Conservation (phyloP, 208 protist species). For the Acanthamoeba royreba region DNA sequence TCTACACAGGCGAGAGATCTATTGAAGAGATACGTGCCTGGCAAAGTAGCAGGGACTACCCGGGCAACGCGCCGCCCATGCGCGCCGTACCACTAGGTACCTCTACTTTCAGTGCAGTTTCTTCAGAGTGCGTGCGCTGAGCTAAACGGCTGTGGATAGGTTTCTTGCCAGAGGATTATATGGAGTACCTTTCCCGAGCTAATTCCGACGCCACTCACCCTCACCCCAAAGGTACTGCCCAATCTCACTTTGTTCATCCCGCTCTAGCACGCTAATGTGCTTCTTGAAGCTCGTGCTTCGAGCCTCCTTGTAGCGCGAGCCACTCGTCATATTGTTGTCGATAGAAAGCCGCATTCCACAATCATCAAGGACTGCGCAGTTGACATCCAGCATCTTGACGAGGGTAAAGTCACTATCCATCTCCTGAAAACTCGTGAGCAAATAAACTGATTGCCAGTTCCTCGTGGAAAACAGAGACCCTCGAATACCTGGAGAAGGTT, state of each 20-base stretch:
- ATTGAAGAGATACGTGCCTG: background rate
- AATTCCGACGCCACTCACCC: constrained; percentile 15
- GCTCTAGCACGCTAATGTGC: background rate
- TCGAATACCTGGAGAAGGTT: background rate
- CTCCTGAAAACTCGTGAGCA: too few species aligned
- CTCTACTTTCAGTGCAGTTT: too few species aligned
- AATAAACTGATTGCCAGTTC: background rate
- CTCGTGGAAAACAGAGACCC: background rate
- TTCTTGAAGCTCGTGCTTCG: background rate
- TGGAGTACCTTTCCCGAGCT: background rate
- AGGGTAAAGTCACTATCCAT: too few species aligned
- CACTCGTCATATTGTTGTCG: background rate
- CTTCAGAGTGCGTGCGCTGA: too few species aligned
- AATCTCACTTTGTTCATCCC: too few species aligned
- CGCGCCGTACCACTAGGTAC: constrained; percentile 15
- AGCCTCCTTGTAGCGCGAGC: background rate
- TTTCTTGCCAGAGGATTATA: background rate
- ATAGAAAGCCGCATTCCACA: background rate
- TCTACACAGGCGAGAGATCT: background rate
- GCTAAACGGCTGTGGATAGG: background rate
- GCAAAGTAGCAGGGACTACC: background rate
- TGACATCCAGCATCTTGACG: background rate
- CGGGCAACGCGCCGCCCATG: constrained; percentile 32
- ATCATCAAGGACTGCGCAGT: background rate
- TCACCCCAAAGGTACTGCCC: background rate